phyloP scores from a whole-genome alignment of 2,329 filamentous ascomycete species.

The Colletotrichum tropicicola region DNA sequence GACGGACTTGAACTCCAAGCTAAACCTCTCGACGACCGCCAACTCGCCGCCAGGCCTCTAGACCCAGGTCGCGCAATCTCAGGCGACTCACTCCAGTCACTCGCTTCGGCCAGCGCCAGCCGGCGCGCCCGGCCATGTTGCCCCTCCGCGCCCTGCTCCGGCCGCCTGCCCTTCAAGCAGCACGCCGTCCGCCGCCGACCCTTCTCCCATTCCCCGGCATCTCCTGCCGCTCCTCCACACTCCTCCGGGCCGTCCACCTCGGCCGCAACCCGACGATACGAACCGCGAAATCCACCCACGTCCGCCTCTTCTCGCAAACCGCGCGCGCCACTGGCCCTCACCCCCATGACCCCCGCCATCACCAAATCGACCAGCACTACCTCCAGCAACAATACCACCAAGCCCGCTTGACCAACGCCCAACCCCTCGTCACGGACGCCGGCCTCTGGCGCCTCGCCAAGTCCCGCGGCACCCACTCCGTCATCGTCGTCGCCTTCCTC shows the following conservation, averaged over 20 bases:
- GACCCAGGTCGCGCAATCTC: not conserved
- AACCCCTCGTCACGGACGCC: slow-evolving; percentile 42
- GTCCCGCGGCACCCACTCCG: slow-evolving; percentile 46
- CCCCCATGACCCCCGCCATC: slow-evolving; percentile 12
- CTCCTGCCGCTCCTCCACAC: slow-evolving; percentile 5
- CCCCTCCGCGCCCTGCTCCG: slow-evolving; percentile 33
- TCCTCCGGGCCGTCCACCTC: not conserved
- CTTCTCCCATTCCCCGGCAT: not conserved
- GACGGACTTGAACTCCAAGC: not conserved
- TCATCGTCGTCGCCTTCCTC: slow-evolving; percentile 50
- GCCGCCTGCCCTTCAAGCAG: slow-evolving; percentile 17
- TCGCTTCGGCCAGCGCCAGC: not conserved
- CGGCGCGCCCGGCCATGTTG: slow-evolving; percentile 30
- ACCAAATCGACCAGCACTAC: slow-evolving; percentile 1
- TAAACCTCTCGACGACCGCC: too few species aligned
- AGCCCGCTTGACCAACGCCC: slow-evolving; percentile 38
- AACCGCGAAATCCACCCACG: not conserved
- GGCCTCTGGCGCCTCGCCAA: slow-evolving; percentile 40
- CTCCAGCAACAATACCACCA: slow-evolving; percentile 15
- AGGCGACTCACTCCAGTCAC: not conserved
- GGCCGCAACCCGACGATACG: not conserved
- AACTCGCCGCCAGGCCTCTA: not conserved
- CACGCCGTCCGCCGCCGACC: not conserved
- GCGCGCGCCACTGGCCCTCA: not conserved
- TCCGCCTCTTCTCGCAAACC: slow-evolving; percentile 36